Evolutionary conservation across 371 early-diverging fungal genomes (phyloP), one percentile per base, ranked within the genome.

Genomic region (Smittium mucronatum): DNA sequence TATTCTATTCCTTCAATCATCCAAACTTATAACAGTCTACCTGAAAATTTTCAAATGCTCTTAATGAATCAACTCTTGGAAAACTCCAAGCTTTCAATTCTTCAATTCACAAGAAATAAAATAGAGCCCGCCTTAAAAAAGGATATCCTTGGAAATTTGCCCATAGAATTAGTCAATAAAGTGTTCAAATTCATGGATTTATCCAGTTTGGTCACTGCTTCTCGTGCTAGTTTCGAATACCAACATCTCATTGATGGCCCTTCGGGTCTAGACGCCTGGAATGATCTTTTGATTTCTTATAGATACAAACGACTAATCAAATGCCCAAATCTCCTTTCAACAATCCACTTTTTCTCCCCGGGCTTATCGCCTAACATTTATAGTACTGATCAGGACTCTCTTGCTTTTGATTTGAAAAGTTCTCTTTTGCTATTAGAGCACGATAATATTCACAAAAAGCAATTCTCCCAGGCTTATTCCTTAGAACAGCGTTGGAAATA

Each of bases 121-220:
- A 85, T 94, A 63, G 80, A 85, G 36, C 89, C 93, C 0, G 86
- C 87, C 2, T 83, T 95, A 70, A 89, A 91, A 74, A 83, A 87
- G 65, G 95, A 97, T 78, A 91, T 94, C 72, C 63, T 95, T n/a
- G 82, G 85, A 16, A 81, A 86, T 5, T 77, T 95, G 68, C 98
- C 98, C 0, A 71, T 81, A 16, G 89, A 91, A 71, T 78, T 94
- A 2, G 75, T 85, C 17, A 84, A 85, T 68, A 87, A 89, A 68
- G 84, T 95, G 64, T 81, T 95, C 32, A 76, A 82, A 28, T 88
- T 87, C 71, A 81, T 94, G 70, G 97, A 95, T 69, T 79, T 88
- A 11, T 74, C 79, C 16, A 81, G 88, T 34, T 81, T 97, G 34
- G 88, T 89, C 68, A 82, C 86, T n/a, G 89, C 90, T 16, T 84